Evolutionary conservation across 345 rosid species (phyloP).

Genomic region (Dipteronia dyeriana): DNA sequence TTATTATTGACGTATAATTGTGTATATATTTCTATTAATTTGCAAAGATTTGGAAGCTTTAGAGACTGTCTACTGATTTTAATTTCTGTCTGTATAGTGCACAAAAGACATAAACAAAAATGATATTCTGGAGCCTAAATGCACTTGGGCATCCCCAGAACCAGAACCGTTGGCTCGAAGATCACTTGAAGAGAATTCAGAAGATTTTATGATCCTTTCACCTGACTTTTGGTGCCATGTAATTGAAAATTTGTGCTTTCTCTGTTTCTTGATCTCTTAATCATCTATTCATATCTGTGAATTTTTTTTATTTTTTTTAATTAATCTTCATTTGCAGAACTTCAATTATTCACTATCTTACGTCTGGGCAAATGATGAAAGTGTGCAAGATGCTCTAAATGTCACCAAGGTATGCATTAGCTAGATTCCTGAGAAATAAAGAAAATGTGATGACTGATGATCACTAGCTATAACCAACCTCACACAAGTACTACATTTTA

Average conservation of each 20-base stretch:
- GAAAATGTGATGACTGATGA: not conserved
- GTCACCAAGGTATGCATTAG: slow-evolving; percentile 28
- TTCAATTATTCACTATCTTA: slow-evolving; percentile 38
- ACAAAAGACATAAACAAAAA: slow-evolving; percentile 24
- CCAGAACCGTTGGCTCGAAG: slow-evolving; percentile 21
- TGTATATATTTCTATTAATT: too few relatives aligned
- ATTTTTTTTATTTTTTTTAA: too few relatives aligned
- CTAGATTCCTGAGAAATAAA: not conserved
- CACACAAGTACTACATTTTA: too few relatives aligned
- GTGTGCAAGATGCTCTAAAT: slow-evolving; percentile 35
- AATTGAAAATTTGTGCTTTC: not conserved
- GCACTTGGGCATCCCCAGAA: slow-evolving; percentile 24
- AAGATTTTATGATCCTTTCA: slow-evolving; percentile 21
- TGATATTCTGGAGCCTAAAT: slow-evolving; percentile 34
- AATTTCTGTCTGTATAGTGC: slow-evolving; percentile 21
- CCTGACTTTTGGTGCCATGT: slow-evolving; percentile 36
- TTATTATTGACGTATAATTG: too few relatives aligned
- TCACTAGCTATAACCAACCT: too few relatives aligned
- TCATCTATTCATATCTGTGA: too few relatives aligned
- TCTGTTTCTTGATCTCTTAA: too few relatives aligned
- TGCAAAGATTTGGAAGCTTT: too few relatives aligned
- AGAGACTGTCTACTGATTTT: not conserved
- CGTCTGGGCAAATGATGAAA: slow-evolving; percentile 32
- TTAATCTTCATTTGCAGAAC: slow-evolving; percentile 20
- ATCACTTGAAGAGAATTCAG: slow-evolving; percentile 16